Base-by-base conservation (phyloP, 2,329 filamentous ascomycete genomes). In the Aureobasidium sp. region DNA sequence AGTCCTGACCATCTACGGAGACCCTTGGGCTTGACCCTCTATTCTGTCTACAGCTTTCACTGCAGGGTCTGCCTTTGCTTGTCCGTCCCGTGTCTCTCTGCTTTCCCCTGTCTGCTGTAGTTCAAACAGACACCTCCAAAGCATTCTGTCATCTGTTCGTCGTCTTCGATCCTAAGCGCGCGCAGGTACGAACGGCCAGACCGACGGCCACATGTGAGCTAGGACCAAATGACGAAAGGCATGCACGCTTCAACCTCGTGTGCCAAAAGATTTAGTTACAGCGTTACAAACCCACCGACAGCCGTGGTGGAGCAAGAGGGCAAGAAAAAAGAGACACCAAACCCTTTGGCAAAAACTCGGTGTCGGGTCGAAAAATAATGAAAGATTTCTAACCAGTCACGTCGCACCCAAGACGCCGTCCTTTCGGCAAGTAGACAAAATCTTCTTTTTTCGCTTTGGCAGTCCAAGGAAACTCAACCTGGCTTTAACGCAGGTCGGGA, bases 301-400 rank as follows among this genome's bases (percentile, higher is more conserved):
- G 42, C 36, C 54, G 54, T 7, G 41, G 54, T 58, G 53, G 53
- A 44, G 53, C 39, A n/a, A 55, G 34, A 32, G 36, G 11, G 41
- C 41, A 44, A 21, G 10, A 25, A 9, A 13, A 44, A n/a, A 34
- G 6, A 14, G 14, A 25, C 50, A 36, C 50, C 37, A 54, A 57
- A 36, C 53, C 37, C 39, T 44, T 57, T 57, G 53, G 53, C 53
- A 30, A n/a, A 54, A 34, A 34, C 11, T 57, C 53, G 41, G 53
- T n/a, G n/a, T n/a, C n/a, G n/a, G n/a, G n/a, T n/a, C n/a, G n/a
- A 13, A n/a, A n/a, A 42, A 59, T 49, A 42, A 8, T 7, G 3
- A 50, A 37, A 39, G 32, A 59, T 48, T 48, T 59, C 32, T 42
- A 34, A 59, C 57, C 57, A 59, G 57, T 59, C 57, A 59, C 34